Evolutionary conservation across 2,329 filamentous ascomycete species (phyloP).

Genomic region (Colletotrichum nymphaeae): DNA sequence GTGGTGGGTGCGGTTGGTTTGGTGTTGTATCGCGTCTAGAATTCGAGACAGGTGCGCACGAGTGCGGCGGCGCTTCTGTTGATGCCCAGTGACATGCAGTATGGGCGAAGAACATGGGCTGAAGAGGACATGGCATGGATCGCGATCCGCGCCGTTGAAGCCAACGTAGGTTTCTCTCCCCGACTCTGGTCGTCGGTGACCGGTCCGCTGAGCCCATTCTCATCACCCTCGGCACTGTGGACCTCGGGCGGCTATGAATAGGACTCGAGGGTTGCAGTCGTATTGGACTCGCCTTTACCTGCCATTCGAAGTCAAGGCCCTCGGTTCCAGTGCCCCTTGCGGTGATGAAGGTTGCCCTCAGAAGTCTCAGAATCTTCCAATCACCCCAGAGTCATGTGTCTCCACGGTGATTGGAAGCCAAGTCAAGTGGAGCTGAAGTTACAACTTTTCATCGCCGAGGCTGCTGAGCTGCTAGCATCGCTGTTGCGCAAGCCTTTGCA

Average conservation of each 20-base stretch:
- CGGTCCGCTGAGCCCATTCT: neutral
- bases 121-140: neutral
- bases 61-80: constrained; percentile 11
- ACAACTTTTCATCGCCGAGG: neutral
- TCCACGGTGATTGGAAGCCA: constrained; percentile 1
- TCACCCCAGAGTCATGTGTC: constrained; percentile 8
- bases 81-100: neutral
- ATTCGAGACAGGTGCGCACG: neutral
- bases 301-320: constrained; percentile 1
- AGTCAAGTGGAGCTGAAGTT: constrained; percentile 9
- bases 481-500: constrained; percentile 7
- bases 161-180: neutral
- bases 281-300: constrained; percentile 17
- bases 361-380: neutral
- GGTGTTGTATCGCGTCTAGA: constrained; percentile 20
- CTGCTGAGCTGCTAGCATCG: neutral
- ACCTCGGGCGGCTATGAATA: constrained; percentile 28
- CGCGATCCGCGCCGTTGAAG: neutral
- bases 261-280: constrained; percentile 23
- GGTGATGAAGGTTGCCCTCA: neutral
- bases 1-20: neutral
- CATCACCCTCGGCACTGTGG: constrained; percentile 4
- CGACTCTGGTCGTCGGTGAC: neutral
- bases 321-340: neutral
- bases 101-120: neutral